Percentiles rank a stretch among this genome's conserved stretches.
Evolutionary conservation across 2,329 filamentous ascomycete species (phyloP).

Genomic region (Annulohypoxylon truncatum): DNA sequence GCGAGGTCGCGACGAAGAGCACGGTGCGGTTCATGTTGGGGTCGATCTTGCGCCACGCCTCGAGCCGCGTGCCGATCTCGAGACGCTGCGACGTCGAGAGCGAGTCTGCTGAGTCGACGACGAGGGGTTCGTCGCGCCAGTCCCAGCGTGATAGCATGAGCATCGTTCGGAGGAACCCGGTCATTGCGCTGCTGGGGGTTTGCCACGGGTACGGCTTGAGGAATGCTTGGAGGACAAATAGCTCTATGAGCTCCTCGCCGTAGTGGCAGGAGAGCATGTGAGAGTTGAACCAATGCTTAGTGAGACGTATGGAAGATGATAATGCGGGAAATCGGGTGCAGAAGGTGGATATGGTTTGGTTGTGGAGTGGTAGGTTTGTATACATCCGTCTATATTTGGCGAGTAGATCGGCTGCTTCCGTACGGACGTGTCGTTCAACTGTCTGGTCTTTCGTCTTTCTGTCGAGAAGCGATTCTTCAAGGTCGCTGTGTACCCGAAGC

Average conservation of each 20-base stretch:
- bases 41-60: constrained; percentile 88
- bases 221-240: constrained; percentile 83
- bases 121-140: constrained; percentile 84
- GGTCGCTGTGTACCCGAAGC: constrained; percentile 87
- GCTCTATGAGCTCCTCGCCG: constrained; percentile 83
- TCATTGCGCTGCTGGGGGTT: constrained; percentile 78
- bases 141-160: constrained; percentile 88
- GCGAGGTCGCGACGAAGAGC: constrained; percentile 82
- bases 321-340: constrained; percentile 84
- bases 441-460: constrained; percentile 81
- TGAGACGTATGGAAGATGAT: constrained; percentile 83
- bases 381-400: constrained; percentile 78
- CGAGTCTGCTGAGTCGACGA: constrained; percentile 79
- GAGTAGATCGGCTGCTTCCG: constrained; percentile 76
- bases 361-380: constrained; percentile 79
- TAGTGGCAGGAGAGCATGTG: constrained; percentile 85
- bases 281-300: constrained; percentile 88
- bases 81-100: constrained; percentile 71
- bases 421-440: constrained; percentile 71
- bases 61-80: constrained; percentile 76
- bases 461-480: constrained; percentile 84
- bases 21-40: constrained; percentile 86
- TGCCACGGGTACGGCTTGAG: constrained; percentile 84
- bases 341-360: constrained; percentile 81
- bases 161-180: constrained; percentile 84